These are phyloP conservation scores for Camellia japonica DNA, from an alignment of 148 eudicot genomes.

Conservation along the genomic window DNA sequence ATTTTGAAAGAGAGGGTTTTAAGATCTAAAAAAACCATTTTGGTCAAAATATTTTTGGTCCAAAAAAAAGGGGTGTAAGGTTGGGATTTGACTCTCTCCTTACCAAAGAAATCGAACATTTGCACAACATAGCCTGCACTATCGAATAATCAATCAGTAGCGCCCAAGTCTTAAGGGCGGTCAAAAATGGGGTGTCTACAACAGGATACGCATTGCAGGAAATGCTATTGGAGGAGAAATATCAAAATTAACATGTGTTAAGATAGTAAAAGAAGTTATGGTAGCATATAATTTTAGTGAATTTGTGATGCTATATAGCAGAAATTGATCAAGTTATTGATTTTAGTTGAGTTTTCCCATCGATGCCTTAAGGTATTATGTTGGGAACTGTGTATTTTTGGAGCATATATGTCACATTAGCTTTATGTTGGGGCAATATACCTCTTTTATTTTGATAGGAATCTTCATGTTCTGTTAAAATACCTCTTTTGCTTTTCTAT, in stretches of 20 bases:
- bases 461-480: no score
- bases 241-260: not conserved
- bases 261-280: not conserved
- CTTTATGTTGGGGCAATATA: not conserved
- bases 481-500: not conserved
- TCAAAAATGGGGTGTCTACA: no score
- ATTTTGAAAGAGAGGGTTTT: no score
- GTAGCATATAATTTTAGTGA: not conserved
- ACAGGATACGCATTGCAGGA: not conserved
- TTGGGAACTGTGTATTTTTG: not conserved
- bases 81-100: no score
- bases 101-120: no score
- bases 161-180: no score
- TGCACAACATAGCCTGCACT: no score
- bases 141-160: no score
- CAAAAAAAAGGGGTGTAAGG: no score
- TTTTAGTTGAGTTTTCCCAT: not conserved
- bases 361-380: not conserved
- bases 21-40: no score
- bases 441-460: not conserved
- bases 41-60: no score
- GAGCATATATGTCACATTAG: not conserved
- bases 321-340: conserved; percentile 12
- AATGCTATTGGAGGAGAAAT: not conserved
- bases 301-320: not conserved